phyloP scores from a whole-genome alignment of 345 rosid genomes.

The Murraya paniculata region DNA sequence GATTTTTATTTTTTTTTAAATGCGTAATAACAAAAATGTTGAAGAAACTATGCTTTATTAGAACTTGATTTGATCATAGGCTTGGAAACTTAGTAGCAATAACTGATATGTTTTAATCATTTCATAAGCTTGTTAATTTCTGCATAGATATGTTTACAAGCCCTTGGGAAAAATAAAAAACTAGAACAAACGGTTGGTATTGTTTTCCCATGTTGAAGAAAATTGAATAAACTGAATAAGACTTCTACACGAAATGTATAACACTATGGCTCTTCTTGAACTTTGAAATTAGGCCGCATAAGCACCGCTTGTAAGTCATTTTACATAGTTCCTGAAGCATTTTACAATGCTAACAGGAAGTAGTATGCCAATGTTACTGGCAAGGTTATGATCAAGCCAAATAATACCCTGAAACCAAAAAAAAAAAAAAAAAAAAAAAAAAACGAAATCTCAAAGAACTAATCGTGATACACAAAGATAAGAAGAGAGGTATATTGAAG shows the following conservation, averaged over 20 bases:
- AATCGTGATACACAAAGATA: neutral
- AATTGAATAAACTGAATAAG: constrained; percentile 10
- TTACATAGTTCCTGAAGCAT: neutral
- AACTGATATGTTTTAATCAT: neutral
- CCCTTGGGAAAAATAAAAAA: neutral
- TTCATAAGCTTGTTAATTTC: neutral
- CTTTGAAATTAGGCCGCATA: constrained; percentile 6
- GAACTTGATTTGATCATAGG: too few relatives aligned
- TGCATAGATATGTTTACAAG: neutral
- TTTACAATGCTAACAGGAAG: constrained; percentile 59
- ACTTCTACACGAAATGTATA: neutral
- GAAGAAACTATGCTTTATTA: neutral
- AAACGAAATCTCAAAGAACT: neutral
- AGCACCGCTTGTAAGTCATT: constrained; percentile 7
- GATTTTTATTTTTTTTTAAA: too few relatives aligned
- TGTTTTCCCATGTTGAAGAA: constrained; percentile 1
- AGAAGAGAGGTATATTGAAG: neutral
- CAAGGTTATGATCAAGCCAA: constrained; percentile 78
- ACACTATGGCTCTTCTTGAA: neutral
- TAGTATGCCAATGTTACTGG: constrained; percentile 76
- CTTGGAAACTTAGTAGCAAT: too few relatives aligned
- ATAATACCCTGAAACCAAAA: constrained; percentile 57
- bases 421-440: neutral
- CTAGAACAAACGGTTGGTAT: neutral
- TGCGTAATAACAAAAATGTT: neutral